Percentiles rank a stretch among this genome's conserved stretches.
phyloP scores from a whole-genome alignment of 345 rosid genomes.

The Hirschfeldia incana region DNA sequence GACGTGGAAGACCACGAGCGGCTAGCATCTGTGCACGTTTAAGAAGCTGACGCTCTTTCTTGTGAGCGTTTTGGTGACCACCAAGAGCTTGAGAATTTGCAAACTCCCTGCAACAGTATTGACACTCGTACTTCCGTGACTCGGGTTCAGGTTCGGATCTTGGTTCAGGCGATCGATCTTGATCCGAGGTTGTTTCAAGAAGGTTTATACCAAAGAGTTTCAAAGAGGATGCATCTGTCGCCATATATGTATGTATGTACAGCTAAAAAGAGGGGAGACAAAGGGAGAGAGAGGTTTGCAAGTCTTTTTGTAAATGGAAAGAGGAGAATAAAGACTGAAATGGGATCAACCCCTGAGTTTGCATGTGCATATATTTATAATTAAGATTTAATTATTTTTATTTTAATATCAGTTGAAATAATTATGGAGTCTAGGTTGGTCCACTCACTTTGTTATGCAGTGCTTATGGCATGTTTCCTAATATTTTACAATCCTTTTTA shows the following conservation, averaged over 20 bases:
- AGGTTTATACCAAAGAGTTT: conserved; percentile 73
- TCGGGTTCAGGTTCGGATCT: conserved; percentile 38
- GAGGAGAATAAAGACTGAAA: conserved; percentile 39
- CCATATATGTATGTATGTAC: conserved; percentile 37
- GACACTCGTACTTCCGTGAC: conserved; percentile 76
- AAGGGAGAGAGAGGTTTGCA: conserved; percentile 11
- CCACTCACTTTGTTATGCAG: conserved; percentile 38
- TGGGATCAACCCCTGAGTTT: conserved; percentile 31
- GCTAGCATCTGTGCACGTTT: conserved; percentile 77
- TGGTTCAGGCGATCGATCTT: conserved; percentile 19
- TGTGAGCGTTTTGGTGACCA: conserved; percentile 87
- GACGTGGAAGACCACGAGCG: conserved; percentile 37
- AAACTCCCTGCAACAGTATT: conserved; percentile 74
- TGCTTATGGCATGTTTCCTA: conserved; percentile 33
- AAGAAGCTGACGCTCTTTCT: conserved; percentile 76
- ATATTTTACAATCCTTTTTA: conserved; percentile 10
- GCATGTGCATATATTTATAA: conserved; percentile 40
- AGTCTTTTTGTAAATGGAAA: conserved; percentile 27
- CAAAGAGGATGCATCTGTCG: conserved; percentile 40
- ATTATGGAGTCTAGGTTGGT: conserved; percentile 39
- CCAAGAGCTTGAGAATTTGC: conserved; percentile 82
- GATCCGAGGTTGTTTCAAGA: conserved; percentile 34
- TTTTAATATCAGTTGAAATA: conserved; percentile 10
- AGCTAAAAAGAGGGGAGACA: not conserved
- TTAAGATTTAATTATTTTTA: conserved; percentile 4